Conservation (phyloP, 345 rosid genomes). For the Salix suchowensis region DNA sequence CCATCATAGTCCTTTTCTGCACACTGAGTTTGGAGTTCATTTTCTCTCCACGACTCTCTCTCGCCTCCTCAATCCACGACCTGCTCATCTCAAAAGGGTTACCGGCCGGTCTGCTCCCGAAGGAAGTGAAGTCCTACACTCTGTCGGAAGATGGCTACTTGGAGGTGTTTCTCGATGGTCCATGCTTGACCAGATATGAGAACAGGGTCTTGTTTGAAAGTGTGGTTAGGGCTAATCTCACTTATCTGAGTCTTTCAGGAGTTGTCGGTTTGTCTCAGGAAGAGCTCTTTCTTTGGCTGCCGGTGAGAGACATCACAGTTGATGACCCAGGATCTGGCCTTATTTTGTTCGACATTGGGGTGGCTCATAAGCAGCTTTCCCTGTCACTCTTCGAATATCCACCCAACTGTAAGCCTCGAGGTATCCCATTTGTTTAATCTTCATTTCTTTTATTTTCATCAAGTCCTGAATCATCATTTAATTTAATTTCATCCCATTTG, state of each 20-base stretch:
- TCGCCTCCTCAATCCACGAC: conserved; percentile 52
- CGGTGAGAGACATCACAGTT: conserved; percentile 74
- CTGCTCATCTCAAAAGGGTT: conserved; percentile 71
- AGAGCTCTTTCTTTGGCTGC: conserved; percentile 87
- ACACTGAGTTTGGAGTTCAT: conserved; percentile 5
- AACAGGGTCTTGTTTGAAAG: conserved; percentile 59
- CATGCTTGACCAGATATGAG: conserved; percentile 70
- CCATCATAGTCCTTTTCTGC: conserved; percentile 13
- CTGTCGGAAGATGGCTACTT: conserved; percentile 57
- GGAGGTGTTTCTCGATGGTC: conserved; percentile 68
- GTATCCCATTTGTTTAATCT: conserved; percentile 3
- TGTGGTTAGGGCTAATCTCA: conserved; percentile 75
- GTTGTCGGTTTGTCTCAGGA: conserved; percentile 71
- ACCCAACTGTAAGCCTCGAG: conserved; percentile 65
- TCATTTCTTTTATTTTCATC: neutral
- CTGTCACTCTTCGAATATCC: conserved; percentile 84
- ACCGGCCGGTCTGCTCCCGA: conserved; percentile 78
- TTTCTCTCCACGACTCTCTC: neutral
- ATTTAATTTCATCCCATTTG: neutral
- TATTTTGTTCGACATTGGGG: conserved; percentile 81
- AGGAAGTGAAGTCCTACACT: conserved; percentile 63
- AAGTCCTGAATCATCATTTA: neutral
- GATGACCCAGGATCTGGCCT: conserved; percentile 75
- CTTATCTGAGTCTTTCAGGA: conserved; percentile 64
- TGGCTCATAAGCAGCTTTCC: conserved; percentile 79